These are phyloP conservation scores for Erythrophleum ivorense DNA, from an alignment of 331 rosid genomes.

Conservation along the genomic window DNA sequence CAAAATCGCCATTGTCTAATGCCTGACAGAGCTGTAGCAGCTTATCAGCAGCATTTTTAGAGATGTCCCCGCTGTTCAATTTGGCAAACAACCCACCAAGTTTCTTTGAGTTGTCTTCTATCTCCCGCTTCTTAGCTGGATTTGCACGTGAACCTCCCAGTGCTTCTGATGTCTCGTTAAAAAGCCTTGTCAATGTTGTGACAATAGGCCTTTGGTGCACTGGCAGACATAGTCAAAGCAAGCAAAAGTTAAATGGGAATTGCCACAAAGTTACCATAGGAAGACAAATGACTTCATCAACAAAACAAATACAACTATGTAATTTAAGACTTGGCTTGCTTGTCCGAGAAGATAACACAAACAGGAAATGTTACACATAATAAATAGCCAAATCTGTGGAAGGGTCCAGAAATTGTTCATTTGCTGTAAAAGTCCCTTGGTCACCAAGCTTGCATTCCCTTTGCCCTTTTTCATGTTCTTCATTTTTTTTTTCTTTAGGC, in stretches of 20 bases:
- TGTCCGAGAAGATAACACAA: background rate
- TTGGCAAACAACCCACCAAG: constrained; percentile 91
- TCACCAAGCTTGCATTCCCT: background rate
- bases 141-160: constrained; percentile 94
- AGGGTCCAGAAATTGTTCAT: background rate
- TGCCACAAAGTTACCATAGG: background rate
- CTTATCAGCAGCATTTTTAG: constrained; percentile 94
- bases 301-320: background rate
- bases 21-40: constrained; percentile 94
- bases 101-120: constrained; percentile 93
- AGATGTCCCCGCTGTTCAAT: constrained; percentile 90
- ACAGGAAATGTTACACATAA: background rate
- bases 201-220: constrained; percentile 75
- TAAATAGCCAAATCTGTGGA: background rate
- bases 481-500: background rate
- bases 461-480: background rate
- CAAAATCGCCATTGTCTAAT: constrained; percentile 79
- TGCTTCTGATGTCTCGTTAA: constrained; percentile 91
- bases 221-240: constrained; percentile 43
- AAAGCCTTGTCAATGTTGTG: constrained; percentile 82
- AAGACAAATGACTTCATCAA: constrained; percentile 12
- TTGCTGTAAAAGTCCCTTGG: background rate
- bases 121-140: constrained; percentile 95
- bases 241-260: constrained; percentile 22
- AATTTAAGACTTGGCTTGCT: background rate